Evolutionary conservation across 805 yeast species (phyloP).

Genomic region (Zygoascus tannicola): DNA sequence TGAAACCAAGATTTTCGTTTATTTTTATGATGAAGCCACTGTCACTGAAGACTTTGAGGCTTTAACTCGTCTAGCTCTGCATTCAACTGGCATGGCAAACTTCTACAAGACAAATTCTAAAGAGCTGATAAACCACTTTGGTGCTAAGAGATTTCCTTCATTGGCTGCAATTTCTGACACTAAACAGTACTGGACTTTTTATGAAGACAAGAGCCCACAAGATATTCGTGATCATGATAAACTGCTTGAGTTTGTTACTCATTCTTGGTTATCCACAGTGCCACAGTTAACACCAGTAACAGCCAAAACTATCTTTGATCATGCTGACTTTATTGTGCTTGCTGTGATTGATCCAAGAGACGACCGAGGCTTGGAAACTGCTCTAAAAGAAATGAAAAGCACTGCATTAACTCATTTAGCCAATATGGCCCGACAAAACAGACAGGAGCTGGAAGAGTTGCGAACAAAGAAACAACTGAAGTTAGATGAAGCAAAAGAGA

Average conservation of each 20-base stretch:
- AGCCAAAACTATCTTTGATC: constrained; percentile 24
- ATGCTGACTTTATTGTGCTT: constrained; percentile 24
- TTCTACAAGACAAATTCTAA: constrained; percentile 23
- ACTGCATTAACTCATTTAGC: constrained; percentile 25
- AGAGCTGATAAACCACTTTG: constrained; percentile 21
- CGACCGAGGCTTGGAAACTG: constrained; percentile 14
- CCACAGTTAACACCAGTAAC: constrained; percentile 31
- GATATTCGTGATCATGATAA: constrained; percentile 26
- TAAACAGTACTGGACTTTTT: constrained; percentile 18
- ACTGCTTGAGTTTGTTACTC: constrained; percentile 25
- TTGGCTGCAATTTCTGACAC: constrained; percentile 25
- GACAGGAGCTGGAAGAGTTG: constrained; percentile 20
- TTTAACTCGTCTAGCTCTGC: constrained; percentile 26
- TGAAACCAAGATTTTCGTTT: constrained; percentile 26
- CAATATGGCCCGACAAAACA: constrained; percentile 16
- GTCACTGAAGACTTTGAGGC: constrained; percentile 33
- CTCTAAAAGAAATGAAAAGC: constrained; percentile 23
- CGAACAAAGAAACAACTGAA: constrained; percentile 24
- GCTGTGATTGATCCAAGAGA: constrained; percentile 26
- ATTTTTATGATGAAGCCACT: constrained; percentile 31
- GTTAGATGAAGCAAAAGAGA: constrained; percentile 27
- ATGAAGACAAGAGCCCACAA: constrained; percentile 24
- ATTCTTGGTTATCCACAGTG: constrained; percentile 29
- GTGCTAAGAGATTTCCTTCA: constrained; percentile 25
- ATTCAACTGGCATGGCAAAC: constrained; percentile 26